Percentiles rank a stretch among this genome's conserved stretches.
These are phyloP conservation scores for Parathielavia hyrcaniae DNA, from an alignment of 495 filamentous ascomycete genomes.

Conservation along the genomic window DNA sequence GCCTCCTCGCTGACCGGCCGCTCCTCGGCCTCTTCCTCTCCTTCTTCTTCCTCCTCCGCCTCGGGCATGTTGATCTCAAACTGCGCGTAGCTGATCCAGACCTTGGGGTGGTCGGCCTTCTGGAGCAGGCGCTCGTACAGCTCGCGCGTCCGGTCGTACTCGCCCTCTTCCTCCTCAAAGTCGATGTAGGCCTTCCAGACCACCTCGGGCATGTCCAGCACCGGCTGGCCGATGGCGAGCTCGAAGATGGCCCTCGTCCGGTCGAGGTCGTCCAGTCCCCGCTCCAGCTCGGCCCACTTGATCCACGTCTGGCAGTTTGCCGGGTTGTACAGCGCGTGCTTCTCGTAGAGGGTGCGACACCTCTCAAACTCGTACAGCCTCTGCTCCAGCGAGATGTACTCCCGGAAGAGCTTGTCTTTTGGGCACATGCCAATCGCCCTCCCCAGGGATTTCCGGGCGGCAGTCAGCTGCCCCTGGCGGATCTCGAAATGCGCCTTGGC, in stretches of 20 bases:
- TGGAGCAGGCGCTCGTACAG: slow-evolving; percentile 87
- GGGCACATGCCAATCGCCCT: slow-evolving; percentile 89
- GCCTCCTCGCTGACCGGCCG: slow-evolving; percentile 73
- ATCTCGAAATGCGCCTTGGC: slow-evolving; percentile 90
- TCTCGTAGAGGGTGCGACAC: slow-evolving; percentile 87
- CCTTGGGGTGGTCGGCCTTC: slow-evolving; percentile 96
- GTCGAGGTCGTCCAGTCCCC: slow-evolving; percentile 80
- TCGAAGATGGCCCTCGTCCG: slow-evolving; percentile 89
- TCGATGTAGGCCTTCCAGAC: slow-evolving; percentile 98
- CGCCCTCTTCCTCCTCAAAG: slow-evolving; percentile 90
- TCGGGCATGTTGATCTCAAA: slow-evolving; percentile 90
- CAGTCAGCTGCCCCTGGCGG: slow-evolving; percentile 70
- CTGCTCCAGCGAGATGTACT: slow-evolving; percentile 85
- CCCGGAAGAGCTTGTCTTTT: slow-evolving; percentile 90
- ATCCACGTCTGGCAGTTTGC: slow-evolving; percentile 92
- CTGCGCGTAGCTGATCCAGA: slow-evolving; percentile 95
- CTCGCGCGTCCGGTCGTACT: slow-evolving; percentile 72
- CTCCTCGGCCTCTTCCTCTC: slow-evolving; percentile 51
- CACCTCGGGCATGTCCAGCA: slow-evolving; percentile 95
- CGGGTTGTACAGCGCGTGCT: slow-evolving; percentile 84
- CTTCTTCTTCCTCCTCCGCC: slow-evolving; percentile 52
- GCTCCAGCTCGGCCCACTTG: slow-evolving; percentile 85
- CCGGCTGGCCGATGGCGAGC: slow-evolving; percentile 73
- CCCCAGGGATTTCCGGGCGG: slow-evolving; percentile 82
- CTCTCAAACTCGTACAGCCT: slow-evolving; percentile 88